phyloP scores from a whole-genome alignment of 441 rosid genomes.

The Eruca vesicaria region DNA sequence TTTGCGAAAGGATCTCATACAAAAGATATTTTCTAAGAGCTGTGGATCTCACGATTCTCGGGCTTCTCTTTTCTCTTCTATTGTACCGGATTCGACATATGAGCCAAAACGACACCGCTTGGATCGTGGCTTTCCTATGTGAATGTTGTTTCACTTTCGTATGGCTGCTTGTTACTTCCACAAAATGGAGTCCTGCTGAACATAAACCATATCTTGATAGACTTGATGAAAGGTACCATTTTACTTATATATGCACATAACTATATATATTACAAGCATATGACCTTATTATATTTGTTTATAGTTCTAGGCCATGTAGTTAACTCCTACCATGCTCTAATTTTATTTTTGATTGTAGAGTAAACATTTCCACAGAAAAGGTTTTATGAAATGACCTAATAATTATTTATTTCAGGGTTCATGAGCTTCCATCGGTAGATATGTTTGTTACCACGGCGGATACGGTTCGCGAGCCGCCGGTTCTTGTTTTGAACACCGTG shows the following conservation, averaged over 20 bases:
- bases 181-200: constrained; percentile 62
- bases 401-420: constrained; percentile 23
- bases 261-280: background rate
- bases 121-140: constrained; percentile 63
- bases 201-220: constrained; percentile 48
- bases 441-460: constrained; percentile 34
- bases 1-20: constrained; percentile 34
- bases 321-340: background rate
- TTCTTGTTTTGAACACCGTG: constrained; percentile 60
- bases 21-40: constrained; percentile 41
- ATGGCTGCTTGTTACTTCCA: constrained; percentile 47
- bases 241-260: background rate
- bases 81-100: constrained; percentile 46
- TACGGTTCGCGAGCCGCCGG: constrained; percentile 28
- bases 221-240: constrained; percentile 41
- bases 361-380: constrained; percentile 31
- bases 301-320: background rate
- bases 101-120: constrained; percentile 41
- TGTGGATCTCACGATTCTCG: constrained; percentile 39
- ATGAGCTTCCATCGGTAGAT: constrained; percentile 33
- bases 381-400: background rate
- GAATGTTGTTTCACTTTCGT: constrained; percentile 56
- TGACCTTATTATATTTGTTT: background rate
- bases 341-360: background rate
- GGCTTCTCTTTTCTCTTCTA: constrained; percentile 50